Conservation (phyloP, 495 filamentous ascomycete genomes). For the Hypoxylon perforatum region DNA sequence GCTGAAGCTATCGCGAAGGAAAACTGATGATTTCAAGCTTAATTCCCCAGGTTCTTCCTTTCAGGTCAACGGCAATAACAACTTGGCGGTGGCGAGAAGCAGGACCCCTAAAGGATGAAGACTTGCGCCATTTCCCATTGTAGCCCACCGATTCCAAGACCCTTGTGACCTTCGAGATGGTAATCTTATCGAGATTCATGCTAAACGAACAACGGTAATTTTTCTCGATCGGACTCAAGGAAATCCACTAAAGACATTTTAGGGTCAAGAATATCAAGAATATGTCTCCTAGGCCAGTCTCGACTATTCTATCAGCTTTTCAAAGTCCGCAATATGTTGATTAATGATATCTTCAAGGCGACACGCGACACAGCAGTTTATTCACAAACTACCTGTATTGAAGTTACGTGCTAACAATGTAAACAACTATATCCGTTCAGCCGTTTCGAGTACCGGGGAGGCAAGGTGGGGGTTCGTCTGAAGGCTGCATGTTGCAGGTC, state of each 20-base stretch:
- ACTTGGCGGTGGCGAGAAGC: slow-evolving; percentile 37
- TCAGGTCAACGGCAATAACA: slow-evolving; percentile 25
- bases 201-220: neutral
- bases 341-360: slow-evolving; percentile 3
- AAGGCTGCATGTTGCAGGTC: neutral
- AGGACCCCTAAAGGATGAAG: neutral
- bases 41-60: slow-evolving; percentile 28
- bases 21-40: slow-evolving; percentile 28
- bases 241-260: neutral
- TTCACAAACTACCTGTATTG: neutral
- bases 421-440: slow-evolving; percentile 26
- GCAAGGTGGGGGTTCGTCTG: neutral
- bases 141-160: neutral
- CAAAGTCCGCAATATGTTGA: neutral
- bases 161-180: slow-evolving; percentile 5
- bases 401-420: slow-evolving; percentile 19
- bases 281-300: neutral
- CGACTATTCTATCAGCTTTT: neutral
- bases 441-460: slow-evolving; percentile 18
- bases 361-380: slow-evolving; percentile 13
- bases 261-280: neutral
- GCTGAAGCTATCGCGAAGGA: slow-evolving; percentile 30
- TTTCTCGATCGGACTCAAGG: neutral
- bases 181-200: slow-evolving; percentile 33
- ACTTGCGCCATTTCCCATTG: neutral